Conservation (phyloP, 495 filamentous ascomycete genomes). For the Aspergillus taichungensis region DNA sequence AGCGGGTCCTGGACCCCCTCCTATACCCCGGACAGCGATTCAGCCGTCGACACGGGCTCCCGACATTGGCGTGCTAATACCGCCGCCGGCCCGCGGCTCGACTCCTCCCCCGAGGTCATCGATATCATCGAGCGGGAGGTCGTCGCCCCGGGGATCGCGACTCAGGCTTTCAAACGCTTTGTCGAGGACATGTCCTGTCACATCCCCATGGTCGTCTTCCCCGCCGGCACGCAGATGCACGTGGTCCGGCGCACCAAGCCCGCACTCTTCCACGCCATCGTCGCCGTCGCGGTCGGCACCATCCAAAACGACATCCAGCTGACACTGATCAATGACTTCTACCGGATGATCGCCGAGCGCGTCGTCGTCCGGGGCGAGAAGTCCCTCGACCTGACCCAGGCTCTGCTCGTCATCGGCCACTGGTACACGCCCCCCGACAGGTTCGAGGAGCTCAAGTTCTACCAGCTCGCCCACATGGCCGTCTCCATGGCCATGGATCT, state of each 20-base stretch:
- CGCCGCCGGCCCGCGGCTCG: background rate
- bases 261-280: constrained; percentile 70
- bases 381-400: constrained; percentile 77
- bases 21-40: no score
- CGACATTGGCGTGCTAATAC: constrained; percentile 2
- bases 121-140: constrained; percentile 68
- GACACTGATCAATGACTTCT: constrained; percentile 58
- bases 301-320: constrained; percentile 51
- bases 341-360: constrained; percentile 62
- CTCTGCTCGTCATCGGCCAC: constrained; percentile 57
- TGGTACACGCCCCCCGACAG: constrained; percentile 83
- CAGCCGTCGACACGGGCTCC: no score
- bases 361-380: constrained; percentile 73
- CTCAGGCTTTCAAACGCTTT: constrained; percentile 60
- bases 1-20: no score
- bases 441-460: constrained; percentile 84
- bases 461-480: constrained; percentile 77
- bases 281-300: constrained; percentile 56
- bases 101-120: constrained; percentile 4
- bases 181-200: constrained; percentile 58
- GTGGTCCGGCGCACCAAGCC: constrained; percentile 66
- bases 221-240: constrained; percentile 52
- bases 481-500: constrained; percentile 83
- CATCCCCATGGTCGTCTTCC: constrained; percentile 73
- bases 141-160: constrained; percentile 52